phyloP scores from a whole-genome alignment of 768 basidiomycete genomes.

The Boletus pseudopeckii region DNA sequence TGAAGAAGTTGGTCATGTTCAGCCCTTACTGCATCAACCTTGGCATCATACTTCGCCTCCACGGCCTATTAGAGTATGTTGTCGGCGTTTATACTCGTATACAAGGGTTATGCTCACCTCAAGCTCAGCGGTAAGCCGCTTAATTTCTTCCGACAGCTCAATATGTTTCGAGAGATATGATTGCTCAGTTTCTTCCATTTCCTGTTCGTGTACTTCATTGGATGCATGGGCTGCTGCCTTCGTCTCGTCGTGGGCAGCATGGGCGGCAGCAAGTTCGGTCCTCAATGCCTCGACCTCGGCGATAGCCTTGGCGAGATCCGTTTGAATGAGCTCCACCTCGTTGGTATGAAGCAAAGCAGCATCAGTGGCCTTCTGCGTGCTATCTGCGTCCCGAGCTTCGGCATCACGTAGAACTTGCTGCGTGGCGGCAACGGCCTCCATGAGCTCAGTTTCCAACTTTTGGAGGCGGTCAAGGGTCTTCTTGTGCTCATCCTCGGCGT shows the following conservation, averaged over 20 bases:
- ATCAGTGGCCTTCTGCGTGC: slow-evolving; percentile 38
- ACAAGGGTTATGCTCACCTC: slow-evolving; percentile 44
- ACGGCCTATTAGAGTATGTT: slow-evolving; percentile 45
- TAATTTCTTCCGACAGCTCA: slow-evolving; percentile 53
- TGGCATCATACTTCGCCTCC: slow-evolving; percentile 63
- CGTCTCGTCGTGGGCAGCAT: slow-evolving; percentile 47
- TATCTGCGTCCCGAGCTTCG: slow-evolving; percentile 46
- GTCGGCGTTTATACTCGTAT: background rate
- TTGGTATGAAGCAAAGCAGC: slow-evolving; percentile 42
- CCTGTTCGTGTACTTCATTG: slow-evolving; percentile 44
- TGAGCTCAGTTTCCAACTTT: slow-evolving; percentile 51
- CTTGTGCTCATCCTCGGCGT: slow-evolving; percentile 55
- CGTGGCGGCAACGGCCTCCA: slow-evolving; percentile 44
- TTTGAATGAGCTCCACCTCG: slow-evolving; percentile 42
- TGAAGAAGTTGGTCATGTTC: slow-evolving; percentile 61
- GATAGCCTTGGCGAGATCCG: slow-evolving; percentile 43
- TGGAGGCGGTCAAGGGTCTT: slow-evolving; percentile 45
- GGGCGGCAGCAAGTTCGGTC: slow-evolving; percentile 43
- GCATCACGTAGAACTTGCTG: slow-evolving; percentile 47
- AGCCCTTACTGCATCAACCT: slow-evolving; percentile 61
- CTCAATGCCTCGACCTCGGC: slow-evolving; percentile 46
- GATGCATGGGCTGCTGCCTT: slow-evolving; percentile 43
- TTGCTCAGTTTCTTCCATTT: slow-evolving; percentile 53
- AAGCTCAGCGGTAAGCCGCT: slow-evolving; percentile 56
- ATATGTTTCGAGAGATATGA: slow-evolving; percentile 47